Evolutionary conservation across 768 basidiomycete species (phyloP).

Genomic region (Serpula lacrymans): DNA sequence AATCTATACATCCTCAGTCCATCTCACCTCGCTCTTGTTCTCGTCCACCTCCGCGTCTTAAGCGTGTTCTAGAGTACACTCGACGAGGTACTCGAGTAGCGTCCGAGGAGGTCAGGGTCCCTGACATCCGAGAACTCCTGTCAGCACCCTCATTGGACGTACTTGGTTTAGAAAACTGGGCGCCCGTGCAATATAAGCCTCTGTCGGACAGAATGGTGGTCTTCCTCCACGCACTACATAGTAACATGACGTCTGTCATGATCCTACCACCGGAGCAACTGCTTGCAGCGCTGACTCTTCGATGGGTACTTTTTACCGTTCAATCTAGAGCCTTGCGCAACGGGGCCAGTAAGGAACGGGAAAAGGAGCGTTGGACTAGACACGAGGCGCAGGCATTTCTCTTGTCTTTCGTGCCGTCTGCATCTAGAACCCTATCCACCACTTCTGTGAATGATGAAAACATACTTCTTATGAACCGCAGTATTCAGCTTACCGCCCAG

Average conservation of each 20-base stretch:
- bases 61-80: conserved; percentile 51
- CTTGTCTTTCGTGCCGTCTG: conserved; percentile 37
- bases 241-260: conserved; percentile 47
- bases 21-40: conserved; percentile 31
- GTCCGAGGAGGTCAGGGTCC: conserved; percentile 53
- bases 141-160: too few relatives aligned
- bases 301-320: conserved; percentile 57
- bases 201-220: conserved; percentile 51
- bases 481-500: conserved; percentile 69
- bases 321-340: conserved; percentile 49
- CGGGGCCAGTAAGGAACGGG: conserved; percentile 49
- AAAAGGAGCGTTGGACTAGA: conserved; percentile 67
- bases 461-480: conserved; percentile 47
- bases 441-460: conserved; percentile 10
- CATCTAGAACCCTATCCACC: conserved; percentile 12
- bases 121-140: conserved; percentile 46
- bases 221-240: conserved; percentile 53
- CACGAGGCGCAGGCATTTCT: conserved; percentile 61
- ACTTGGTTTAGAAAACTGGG: conserved; percentile 24
- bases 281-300: conserved; percentile 51
- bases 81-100: conserved; percentile 68
- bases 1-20: conserved; percentile 29
- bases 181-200: conserved; percentile 48
- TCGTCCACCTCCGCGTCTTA: conserved; percentile 14
- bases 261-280: conserved; percentile 45